Percentiles rank a stretch among this genome's conserved stretches.
These are phyloP conservation scores for Fusarium graminum DNA, from an alignment of 2,329 filamentous ascomycete genomes.

Conservation along the genomic window DNA sequence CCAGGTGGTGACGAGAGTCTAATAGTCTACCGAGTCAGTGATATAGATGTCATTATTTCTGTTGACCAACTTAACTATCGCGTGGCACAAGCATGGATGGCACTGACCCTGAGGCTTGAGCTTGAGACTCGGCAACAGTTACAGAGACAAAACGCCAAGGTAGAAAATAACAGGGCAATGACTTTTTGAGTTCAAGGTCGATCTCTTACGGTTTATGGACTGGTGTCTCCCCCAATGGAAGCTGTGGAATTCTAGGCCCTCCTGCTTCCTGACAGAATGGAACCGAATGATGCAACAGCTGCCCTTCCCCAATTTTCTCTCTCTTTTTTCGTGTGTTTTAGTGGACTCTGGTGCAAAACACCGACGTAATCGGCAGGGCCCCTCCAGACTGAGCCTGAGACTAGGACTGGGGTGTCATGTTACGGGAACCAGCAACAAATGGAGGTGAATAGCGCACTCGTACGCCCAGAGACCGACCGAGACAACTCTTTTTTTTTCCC, in stretches of 20 bases:
- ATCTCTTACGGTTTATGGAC: constrained; percentile 37
- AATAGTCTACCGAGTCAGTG: constrained; percentile 18
- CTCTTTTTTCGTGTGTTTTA: constrained; percentile 28
- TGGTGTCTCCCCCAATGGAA: constrained; percentile 38
- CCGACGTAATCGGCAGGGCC: constrained; percentile 43
- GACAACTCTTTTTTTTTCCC: not conserved
- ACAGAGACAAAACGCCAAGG: not conserved
- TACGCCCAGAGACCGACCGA: not conserved
- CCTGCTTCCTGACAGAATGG: constrained; percentile 31
- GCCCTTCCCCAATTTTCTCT: constrained; percentile 28
- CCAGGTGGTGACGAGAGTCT: constrained; percentile 29
- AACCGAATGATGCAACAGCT: constrained; percentile 47
- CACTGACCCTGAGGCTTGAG: constrained; percentile 31
- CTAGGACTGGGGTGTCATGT: constrained; percentile 10
- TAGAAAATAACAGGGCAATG: not conserved
- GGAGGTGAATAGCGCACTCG: not conserved
- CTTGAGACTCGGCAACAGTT: not conserved
- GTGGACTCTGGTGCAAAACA: constrained; percentile 38
- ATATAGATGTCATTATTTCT: constrained; percentile 1
- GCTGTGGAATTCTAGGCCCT: constrained; percentile 41
- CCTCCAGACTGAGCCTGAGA: constrained; percentile 20
- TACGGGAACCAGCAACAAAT: not conserved
- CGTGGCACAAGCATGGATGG: constrained; percentile 44
- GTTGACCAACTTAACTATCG: constrained; percentile 37
- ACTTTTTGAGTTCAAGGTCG: not conserved